These are phyloP conservation scores for Bertia moriformis DNA, from an alignment of 2,329 filamentous ascomycete genomes.

Conservation along the genomic window DNA sequence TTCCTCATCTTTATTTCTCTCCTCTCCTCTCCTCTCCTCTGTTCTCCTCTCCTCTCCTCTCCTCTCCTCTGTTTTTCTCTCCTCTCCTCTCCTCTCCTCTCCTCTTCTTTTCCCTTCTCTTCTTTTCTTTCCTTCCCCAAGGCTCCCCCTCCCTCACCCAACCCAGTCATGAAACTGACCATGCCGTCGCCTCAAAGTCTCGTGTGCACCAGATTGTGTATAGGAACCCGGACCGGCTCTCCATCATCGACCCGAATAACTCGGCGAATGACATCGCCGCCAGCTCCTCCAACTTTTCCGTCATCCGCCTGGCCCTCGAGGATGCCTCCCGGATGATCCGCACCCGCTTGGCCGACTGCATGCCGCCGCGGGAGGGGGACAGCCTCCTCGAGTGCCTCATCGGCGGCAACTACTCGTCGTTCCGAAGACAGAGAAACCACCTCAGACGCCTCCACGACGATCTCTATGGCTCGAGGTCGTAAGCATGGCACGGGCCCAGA, in stretches of 20 bases:
- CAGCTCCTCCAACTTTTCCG: conserved; percentile 57
- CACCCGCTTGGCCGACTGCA: conserved; percentile 36
- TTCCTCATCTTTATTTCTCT: no score
- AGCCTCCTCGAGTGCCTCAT: conserved; percentile 62
- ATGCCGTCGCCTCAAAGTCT: conserved; percentile 33
- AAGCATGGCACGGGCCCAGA: no score
- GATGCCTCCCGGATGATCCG: no score
- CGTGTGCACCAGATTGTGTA: conserved; percentile 7
- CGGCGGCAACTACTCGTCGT: conserved; percentile 65
- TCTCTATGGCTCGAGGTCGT: no score
- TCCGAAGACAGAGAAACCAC: conserved; percentile 53
- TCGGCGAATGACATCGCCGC: conserved; percentile 76
- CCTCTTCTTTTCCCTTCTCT: no score
- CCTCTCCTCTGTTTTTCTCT: no score
- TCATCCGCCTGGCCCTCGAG: conserved; percentile 58
- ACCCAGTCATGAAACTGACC: conserved; percentile 25
- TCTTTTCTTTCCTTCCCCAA: no score
- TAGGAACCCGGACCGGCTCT: conserved; percentile 49
- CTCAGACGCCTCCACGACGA: conserved; percentile 36
- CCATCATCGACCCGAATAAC: conserved; percentile 86
- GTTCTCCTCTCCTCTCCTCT: no score
- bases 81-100: no score
- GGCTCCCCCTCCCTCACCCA: conserved; percentile 1
- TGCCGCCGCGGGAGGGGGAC: conserved; percentile 22
- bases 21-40: no score